These are phyloP conservation scores for Ceratobasidium sp. DNA, from an alignment of 1,284 basidiomycete species.

Conservation along the genomic window DNA sequence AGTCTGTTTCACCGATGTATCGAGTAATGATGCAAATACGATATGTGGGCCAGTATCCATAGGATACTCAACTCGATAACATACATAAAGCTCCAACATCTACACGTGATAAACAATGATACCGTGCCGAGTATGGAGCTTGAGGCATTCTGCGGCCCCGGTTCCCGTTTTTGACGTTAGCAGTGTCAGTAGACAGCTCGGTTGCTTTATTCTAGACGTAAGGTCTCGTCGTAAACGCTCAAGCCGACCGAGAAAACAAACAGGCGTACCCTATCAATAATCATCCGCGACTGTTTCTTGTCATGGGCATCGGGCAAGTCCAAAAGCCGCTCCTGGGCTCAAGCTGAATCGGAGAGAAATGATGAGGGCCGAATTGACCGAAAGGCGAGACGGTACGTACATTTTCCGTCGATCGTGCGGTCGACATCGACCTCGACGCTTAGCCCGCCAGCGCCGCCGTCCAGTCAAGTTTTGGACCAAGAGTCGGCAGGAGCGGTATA, in stretches of 20 bases:
- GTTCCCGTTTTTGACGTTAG: constrained; percentile 92
- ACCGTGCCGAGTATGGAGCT: neutral
- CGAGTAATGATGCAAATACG: too few relatives aligned
- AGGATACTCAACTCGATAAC: too few relatives aligned
- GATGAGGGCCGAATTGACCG: neutral
- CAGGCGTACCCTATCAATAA: constrained; percentile 80
- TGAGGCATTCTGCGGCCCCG: constrained; percentile 48
- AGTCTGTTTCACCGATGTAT: too few relatives aligned
- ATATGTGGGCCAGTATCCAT: too few relatives aligned
- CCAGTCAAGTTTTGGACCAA: constrained; percentile 51
- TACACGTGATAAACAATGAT: too few relatives aligned
- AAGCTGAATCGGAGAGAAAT: neutral
- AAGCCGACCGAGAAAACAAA: constrained; percentile 2
- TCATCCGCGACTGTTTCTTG: constrained; percentile 82
- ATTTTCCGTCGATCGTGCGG: constrained; percentile 9
- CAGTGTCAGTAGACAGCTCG: constrained; percentile 85
- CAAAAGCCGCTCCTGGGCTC: constrained; percentile 13
- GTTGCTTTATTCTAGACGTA: constrained; percentile 78
- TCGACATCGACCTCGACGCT: neutral
- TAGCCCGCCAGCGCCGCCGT: constrained; percentile 50
- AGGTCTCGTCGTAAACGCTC: neutral
- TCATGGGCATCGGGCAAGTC: constrained; percentile 51
- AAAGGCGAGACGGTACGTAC: neutral
- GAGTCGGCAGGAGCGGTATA: constrained; percentile 47
- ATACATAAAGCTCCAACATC: too few relatives aligned